phyloP scores from a whole-genome alignment of 257 asterid genomes.

The Phtheirospermum japonicum region DNA sequence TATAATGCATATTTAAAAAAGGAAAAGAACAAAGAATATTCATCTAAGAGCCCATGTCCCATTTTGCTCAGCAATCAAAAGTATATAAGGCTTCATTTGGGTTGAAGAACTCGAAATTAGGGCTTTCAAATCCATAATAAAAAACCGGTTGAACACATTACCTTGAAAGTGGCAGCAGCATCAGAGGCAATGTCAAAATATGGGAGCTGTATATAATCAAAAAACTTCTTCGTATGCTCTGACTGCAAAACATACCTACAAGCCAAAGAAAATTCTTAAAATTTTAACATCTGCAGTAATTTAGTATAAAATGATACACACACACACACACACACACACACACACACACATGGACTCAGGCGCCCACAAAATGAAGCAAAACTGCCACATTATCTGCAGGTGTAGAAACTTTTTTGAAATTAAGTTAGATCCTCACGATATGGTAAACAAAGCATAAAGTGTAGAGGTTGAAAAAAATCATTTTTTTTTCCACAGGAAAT shows the following conservation, averaged over 20 bases:
- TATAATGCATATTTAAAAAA: slow-evolving; percentile 3
- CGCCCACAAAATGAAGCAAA: slow-evolving; percentile 3
- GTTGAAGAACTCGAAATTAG: too few relatives aligned
- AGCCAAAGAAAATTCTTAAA: slow-evolving; percentile 19
- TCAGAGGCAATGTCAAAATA: slow-evolving; percentile 56
- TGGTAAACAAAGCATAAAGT: background rate
- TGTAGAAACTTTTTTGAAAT: background rate
- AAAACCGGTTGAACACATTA: slow-evolving; percentile 21
- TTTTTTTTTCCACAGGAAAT: background rate
- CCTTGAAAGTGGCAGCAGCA: slow-evolving; percentile 66
- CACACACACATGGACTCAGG: background rate
- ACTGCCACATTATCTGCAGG: background rate
- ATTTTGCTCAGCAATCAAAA: slow-evolving; percentile 7
- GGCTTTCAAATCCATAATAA: background rate
- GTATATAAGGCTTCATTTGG: too few relatives aligned
- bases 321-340: too few relatives aligned
- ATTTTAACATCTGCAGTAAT: slow-evolving; percentile 9
- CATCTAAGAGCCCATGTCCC: slow-evolving; percentile 1
- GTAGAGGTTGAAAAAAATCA: background rate
- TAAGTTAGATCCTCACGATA: background rate
- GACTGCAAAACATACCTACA: slow-evolving; percentile 55
- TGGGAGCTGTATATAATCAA: slow-evolving; percentile 50
- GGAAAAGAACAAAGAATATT: background rate
- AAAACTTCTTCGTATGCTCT: slow-evolving; percentile 54
- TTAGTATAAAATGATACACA: slow-evolving; percentile 22